These are phyloP conservation scores for Linnemannia zychae DNA, from an alignment of 192 early-diverging fungal species.

Conservation along the genomic window DNA sequence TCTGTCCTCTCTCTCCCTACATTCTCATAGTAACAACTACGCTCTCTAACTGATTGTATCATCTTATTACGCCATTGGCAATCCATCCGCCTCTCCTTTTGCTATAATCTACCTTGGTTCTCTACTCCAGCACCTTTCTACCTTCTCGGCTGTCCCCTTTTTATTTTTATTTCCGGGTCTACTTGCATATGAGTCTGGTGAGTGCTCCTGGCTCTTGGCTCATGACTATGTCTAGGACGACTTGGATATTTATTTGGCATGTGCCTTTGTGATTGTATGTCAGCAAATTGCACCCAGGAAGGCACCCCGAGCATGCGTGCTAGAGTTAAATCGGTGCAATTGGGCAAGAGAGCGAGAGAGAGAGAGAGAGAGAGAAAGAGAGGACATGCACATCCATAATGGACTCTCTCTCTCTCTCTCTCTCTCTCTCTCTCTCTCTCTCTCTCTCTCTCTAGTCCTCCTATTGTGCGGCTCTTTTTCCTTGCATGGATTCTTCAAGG, in stretches of 20 bases:
- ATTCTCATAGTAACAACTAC: background rate
- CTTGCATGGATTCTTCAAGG: background rate
- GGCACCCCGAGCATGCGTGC: background rate
- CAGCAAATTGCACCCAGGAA: background rate
- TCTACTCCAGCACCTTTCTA: background rate
- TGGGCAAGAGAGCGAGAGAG: background rate
- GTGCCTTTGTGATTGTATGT: background rate
- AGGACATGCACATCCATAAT: background rate
- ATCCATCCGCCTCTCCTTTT: background rate
- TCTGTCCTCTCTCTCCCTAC: background rate
- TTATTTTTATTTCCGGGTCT: background rate
- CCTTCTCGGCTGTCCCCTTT: constrained; percentile 1
- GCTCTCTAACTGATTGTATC: background rate
- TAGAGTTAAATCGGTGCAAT: background rate
- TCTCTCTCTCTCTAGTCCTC: background rate
- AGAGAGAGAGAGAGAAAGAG: background rate
- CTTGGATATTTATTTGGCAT: background rate
- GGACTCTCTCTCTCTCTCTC: background rate
- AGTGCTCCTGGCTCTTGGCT: background rate
- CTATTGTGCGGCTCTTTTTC: too few relatives aligned
- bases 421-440: background rate
- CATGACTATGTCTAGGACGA: background rate
- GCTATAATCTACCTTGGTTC: background rate
- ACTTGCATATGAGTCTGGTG: background rate
- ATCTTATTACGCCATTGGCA: background rate